phyloP scores from a whole-genome alignment of 768 basidiomycete genomes.

The Rhizopogon sp. region DNA sequence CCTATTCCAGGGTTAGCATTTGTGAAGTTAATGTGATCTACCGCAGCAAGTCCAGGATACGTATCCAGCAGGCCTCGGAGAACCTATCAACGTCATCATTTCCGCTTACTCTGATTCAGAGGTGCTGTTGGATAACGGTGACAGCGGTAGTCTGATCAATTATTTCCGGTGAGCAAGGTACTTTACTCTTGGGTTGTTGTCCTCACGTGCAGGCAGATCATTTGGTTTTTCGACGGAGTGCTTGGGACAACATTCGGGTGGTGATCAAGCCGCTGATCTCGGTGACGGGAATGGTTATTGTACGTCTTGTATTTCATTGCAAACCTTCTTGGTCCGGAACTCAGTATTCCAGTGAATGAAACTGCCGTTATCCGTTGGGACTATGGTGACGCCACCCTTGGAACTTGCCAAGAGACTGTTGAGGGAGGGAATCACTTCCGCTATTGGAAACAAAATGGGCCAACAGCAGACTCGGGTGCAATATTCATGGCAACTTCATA shows the following conservation, averaged over 20 bases:
- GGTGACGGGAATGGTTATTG: slow-evolving; percentile 78
- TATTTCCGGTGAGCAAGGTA: slow-evolving; percentile 61
- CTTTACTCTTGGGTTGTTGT: background rate
- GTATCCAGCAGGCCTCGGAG: slow-evolving; percentile 70
- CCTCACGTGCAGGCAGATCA: slow-evolving; percentile 40
- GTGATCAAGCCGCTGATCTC: slow-evolving; percentile 65
- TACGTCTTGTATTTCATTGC: slow-evolving; percentile 29
- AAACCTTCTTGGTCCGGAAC: background rate
- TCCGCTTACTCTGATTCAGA: slow-evolving; percentile 67
- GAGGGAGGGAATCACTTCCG: slow-evolving; percentile 85
- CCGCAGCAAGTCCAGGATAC: slow-evolving; percentile 49
- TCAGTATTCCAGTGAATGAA: slow-evolving; percentile 58
- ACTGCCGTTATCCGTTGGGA: slow-evolving; percentile 82
- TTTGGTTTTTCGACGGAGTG: slow-evolving; percentile 75
- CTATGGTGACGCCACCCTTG: slow-evolving; percentile 76
- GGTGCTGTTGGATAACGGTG: slow-evolving; percentile 57
- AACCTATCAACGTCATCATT: slow-evolving; percentile 82
- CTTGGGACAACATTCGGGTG: slow-evolving; percentile 74
- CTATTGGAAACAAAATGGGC: slow-evolving; percentile 82
- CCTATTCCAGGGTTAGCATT: background rate
- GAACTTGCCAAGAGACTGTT: slow-evolving; percentile 82
- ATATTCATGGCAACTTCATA: slow-evolving; percentile 74
- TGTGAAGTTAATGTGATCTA: background rate
- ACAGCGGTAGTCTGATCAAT: slow-evolving; percentile 73
- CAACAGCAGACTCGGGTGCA: slow-evolving; percentile 58